A percentile compares a stretch with the other conserved stretches of the same genome.
Conservation (phyloP, 1,139 yeast genomes). For the Meyerozyma elateridarum region DNA sequence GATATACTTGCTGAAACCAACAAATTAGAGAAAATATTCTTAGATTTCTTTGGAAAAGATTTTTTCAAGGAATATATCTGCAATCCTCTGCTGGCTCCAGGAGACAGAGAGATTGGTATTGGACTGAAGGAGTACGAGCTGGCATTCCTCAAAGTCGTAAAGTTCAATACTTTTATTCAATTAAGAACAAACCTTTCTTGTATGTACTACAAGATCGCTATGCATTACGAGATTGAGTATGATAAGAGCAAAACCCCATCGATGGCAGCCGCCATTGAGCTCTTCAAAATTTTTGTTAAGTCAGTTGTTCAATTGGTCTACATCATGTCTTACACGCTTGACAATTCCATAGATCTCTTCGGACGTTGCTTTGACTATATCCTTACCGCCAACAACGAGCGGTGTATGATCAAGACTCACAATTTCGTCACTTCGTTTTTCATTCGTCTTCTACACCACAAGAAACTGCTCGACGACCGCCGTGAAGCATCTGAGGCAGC, state of each 20-base stretch:
- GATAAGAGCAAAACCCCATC: slow-evolving; percentile 27
- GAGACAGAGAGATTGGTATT: slow-evolving; percentile 8
- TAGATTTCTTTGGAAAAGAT: slow-evolving; percentile 39
- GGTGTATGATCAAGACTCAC: slow-evolving; percentile 42
- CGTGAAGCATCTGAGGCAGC: slow-evolving; percentile 5
- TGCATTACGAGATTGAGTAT: slow-evolving; percentile 37
- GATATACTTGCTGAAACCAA: slow-evolving; percentile 37
- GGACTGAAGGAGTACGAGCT: slow-evolving; percentile 11
- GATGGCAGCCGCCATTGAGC: slow-evolving; percentile 39
- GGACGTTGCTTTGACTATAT: slow-evolving; percentile 39
- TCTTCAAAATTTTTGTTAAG: slow-evolving; percentile 40
- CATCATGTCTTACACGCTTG: slow-evolving; percentile 43
- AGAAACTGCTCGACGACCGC: slow-evolving; percentile 24
- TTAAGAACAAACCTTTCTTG: slow-evolving; percentile 41
- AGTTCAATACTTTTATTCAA: slow-evolving; percentile 33
- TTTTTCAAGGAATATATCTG: slow-evolving; percentile 40
- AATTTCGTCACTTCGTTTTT: slow-evolving; percentile 38
- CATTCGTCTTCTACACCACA: slow-evolving; percentile 38
- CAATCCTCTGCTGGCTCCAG: slow-evolving; percentile 18
- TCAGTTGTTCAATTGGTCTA: slow-evolving; percentile 43
- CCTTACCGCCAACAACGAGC: slow-evolving; percentile 36
- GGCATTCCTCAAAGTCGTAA: slow-evolving; percentile 28
- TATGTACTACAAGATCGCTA: slow-evolving; percentile 39
- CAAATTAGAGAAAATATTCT: slow-evolving; percentile 33
- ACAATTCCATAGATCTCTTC: slow-evolving; percentile 40